Base-by-base conservation (phyloP, 495 filamentous ascomycete species). In the Penicillium cataractarum region DNA sequence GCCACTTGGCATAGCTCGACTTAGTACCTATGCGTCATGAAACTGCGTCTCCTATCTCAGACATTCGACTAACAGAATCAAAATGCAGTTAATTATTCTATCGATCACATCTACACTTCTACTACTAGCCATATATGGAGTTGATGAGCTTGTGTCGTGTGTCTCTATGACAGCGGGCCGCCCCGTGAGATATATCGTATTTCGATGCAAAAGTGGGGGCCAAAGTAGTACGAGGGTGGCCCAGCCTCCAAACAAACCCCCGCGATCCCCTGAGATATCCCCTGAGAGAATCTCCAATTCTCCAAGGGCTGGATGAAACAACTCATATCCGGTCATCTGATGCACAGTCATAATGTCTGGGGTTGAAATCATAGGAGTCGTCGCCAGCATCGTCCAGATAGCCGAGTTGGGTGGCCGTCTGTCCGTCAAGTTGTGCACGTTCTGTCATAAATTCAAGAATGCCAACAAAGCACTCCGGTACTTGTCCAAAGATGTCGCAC, bases 401-500 rank as follows among this genome's bases (percentile, higher is more conserved):
- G 71, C 73, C 13, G 72, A 77, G 31, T 51, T 76, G 1, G 74
- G 72, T 1, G 58, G 61, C 29, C 60, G 65, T 4, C 65, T 78
- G 8, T 71, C 67, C 48, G 48, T 78, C 27, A 72, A 69, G 40
- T 66, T 79, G 4, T 76, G 65, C 53, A 72, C 69, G 15, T 74
- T 77, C 61, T 70, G 55, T 29, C 65, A 72, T 49, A 71, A 67
- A 15, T 63, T 73, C 52, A 66, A 66, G 22, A 60, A 60, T 22
- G 72, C 72, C 15, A 66, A 77, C 53, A 31, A 63, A 44, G 57
- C 65, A 22, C 58, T 75, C 33, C 52, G 62, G 39, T 54, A 63
- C 17, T 66, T 77, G 4, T 73, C 74, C 3, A 73, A 64, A 26
- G 75, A 78, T 62, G 64, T 78, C 0, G 69, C 74, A 2, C 63